These are phyloP conservation scores for Luvunga scandens DNA, from an alignment of 345 rosid species.

Conservation along the genomic window DNA sequence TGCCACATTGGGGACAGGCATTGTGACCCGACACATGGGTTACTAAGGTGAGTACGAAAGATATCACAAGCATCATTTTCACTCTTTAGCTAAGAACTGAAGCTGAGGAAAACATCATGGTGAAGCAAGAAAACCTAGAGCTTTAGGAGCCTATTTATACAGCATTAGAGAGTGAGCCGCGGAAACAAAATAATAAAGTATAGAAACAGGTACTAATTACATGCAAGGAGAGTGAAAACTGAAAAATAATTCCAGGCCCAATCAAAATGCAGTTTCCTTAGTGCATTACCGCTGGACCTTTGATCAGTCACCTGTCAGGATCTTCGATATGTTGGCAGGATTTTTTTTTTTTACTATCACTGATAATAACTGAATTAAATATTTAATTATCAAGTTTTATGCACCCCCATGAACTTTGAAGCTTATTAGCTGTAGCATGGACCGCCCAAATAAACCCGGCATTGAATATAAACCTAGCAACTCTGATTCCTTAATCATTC, in stretches of 20 bases:
- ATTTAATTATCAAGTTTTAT: background rate
- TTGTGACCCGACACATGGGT: constrained; percentile 25
- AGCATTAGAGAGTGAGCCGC: constrained; percentile 1
- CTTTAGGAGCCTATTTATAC: constrained; percentile 24
- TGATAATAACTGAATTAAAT: constrained; percentile 1
- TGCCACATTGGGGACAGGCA: constrained; percentile 55
- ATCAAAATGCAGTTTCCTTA: constrained; percentile 7
- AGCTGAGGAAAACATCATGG: background rate
- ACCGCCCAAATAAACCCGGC: background rate
- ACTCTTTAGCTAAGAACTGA: background rate
- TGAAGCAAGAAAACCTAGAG: constrained; percentile 12
- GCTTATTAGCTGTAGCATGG: constrained; percentile 10
- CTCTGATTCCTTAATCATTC: background rate
- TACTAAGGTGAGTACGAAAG: constrained; percentile 20
- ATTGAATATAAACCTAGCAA: background rate
- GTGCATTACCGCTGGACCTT: constrained; percentile 1
- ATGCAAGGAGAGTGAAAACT: background rate
- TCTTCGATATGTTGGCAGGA: background rate
- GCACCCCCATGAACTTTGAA: constrained; percentile 8
- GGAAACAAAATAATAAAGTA: background rate
- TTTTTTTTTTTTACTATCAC: constrained; percentile 5
- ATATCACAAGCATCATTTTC: constrained; percentile 23
- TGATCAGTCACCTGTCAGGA: constrained; percentile 1
- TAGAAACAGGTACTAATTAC: background rate
- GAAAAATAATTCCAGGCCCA: background rate